Conservation (phyloP, 2,329 filamentous ascomycete genomes). For the Penicillium sp. region DNA sequence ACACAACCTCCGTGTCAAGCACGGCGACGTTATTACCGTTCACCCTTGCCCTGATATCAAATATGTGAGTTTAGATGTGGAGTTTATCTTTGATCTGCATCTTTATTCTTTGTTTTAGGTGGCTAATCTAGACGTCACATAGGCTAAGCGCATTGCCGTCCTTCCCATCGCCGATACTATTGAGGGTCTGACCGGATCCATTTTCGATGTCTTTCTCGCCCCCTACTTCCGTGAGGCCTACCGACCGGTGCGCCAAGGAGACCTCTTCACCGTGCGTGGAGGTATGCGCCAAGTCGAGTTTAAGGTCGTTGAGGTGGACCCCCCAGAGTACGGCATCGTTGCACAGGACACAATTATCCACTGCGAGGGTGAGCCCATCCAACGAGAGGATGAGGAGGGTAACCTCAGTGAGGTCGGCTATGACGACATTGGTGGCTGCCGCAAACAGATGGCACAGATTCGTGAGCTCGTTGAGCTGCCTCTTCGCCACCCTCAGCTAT, state of each 20-base stretch:
- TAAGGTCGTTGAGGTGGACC: slow-evolving; percentile 98
- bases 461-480: slow-evolving; percentile 97
- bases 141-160: slow-evolving; percentile 99
- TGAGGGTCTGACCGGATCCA: slow-evolving; percentile 93
- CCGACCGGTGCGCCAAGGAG: slow-evolving; percentile 92
- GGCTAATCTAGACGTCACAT: slow-evolving; percentile 22
- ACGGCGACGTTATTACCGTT: slow-evolving; percentile 95
- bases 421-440: slow-evolving; percentile 98
- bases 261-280: slow-evolving; percentile 94
- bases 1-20: slow-evolving; percentile 97
- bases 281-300: slow-evolving; percentile 99
- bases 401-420: slow-evolving; percentile 99
- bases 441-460: slow-evolving; percentile 99
- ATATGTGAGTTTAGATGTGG: slow-evolving; percentile 72
- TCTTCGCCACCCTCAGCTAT: slow-evolving; percentile 93
- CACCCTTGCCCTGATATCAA: slow-evolving; percentile 99
- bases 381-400: slow-evolving; percentile 98
- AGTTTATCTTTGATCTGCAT: not conserved
- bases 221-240: slow-evolving; percentile 99
- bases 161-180: slow-evolving; percentile 97
- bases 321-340: slow-evolving; percentile 97
- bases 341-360: slow-evolving; percentile 99
- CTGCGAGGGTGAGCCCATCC: slow-evolving; percentile 94
- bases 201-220: slow-evolving; percentile 98
- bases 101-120: not conserved